Evolutionary conservation across 2,329 filamentous ascomycete species (phyloP), one percentile per base, ranked within the genome.

Genomic region (Colletotrichum shisoi): DNA sequence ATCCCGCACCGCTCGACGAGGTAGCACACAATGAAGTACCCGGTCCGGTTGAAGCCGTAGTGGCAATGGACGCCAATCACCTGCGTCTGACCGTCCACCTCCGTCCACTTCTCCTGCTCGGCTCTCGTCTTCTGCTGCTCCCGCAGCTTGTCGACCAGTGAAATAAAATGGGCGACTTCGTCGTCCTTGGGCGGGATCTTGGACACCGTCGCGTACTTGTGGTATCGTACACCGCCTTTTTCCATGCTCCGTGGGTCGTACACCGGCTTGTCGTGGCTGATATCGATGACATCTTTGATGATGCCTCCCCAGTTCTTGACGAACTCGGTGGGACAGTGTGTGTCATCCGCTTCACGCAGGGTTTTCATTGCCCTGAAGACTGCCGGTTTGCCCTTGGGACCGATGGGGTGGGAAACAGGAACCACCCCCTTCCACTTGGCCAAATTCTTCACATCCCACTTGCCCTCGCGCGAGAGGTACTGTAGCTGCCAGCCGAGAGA

Each of bases 401-500:
- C 91, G 67, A 98, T 95, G 3, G 90, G 88, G 1, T 85, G 84
- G 0, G 92, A 96, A 1, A 96, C 91, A 0, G 93, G 91, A 1
- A 82, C 79, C 0, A 96, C 91, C 19, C 87, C 88, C 76, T 92
- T 86, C 94, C 94, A 98, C 75, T 98, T 98, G 67, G 86, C 88
- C 12, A 97, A 83, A 74, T 98, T 98, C 80, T 98, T 98, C 71
- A 98, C 93, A 74, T 97, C 94, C 94, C 94, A 98, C 79, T 98
- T 98, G 3, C 94, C 94, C 71, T 93, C 91, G 1, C 91, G 92
- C 2, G 91, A 92, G 27, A 98, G 87, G 73, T 95, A 90, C 72
- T 94, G 91, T 17, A 98, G 83, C 78, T 98, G 94, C 94, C 94
- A 98, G 49, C 90, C 92, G 34, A 94, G 86, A 1, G 89, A 91